These are phyloP conservation scores for Aristolochia californica DNA, from an alignment of 164 flowering plant genomes.

Conservation along the genomic window DNA sequence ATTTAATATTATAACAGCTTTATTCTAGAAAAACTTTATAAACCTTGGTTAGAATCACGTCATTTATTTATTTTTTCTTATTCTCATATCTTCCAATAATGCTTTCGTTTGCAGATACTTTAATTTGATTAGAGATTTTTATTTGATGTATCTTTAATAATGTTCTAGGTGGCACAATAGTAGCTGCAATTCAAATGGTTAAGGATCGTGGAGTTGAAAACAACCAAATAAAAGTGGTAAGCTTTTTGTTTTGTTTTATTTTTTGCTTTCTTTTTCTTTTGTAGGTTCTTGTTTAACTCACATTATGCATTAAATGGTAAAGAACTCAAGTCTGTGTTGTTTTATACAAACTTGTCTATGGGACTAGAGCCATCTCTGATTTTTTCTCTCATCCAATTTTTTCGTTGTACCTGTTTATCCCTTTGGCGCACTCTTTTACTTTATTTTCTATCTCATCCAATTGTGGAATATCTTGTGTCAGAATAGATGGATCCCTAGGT, in stretches of 20 bases:
- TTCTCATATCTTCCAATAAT: not conserved
- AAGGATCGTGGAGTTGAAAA: conserved; percentile 63
- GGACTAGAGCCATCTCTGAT: no score
- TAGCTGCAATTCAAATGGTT: conserved; percentile 61
- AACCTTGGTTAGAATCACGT: not conserved
- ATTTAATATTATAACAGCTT: no score
- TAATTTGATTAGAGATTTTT: not conserved
- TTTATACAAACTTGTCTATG: no score
- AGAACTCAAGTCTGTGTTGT: no score
- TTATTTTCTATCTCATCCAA: no score
- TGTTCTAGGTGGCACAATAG: conserved; percentile 76
- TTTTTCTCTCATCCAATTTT: no score
- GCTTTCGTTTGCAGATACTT: not conserved
- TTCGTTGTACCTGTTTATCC: no score
- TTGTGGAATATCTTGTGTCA: no score
- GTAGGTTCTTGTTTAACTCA: not conserved
- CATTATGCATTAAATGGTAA: no score
- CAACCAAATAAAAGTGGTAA: conserved; percentile 89
- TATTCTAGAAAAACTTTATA: not conserved
- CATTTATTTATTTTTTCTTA: not conserved
- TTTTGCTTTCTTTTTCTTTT: not conserved
- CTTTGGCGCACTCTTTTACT: no score
- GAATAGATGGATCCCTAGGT: no score
- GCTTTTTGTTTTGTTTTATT: not conserved
- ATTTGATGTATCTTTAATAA: conserved; percentile 3